Evolutionary conservation across 2,329 filamentous ascomycete genomes (phyloP), one percentile per base, ranked within the genome.

Genomic region (Colletotrichum destructivum): DNA sequence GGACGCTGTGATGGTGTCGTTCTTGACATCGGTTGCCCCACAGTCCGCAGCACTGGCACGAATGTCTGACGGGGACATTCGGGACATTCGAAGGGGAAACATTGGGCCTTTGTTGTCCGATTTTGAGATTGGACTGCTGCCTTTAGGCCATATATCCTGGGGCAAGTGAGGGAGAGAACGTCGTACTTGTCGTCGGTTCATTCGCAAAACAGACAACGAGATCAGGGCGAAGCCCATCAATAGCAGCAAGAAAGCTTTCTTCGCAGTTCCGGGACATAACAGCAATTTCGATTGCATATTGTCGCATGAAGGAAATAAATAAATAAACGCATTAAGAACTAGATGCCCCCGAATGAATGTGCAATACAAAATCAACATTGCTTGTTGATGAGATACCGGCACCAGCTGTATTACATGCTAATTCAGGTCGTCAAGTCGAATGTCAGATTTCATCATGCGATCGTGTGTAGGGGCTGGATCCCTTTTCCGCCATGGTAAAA

Each of bases 1-100:
- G n/a, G n/a, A n/a, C n/a, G n/a, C n/a, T n/a, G n/a, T n/a, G n/a
- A n/a, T n/a, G n/a, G n/a, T n/a, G n/a, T n/a, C n/a, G n/a, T n/a
- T n/a, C n/a, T n/a, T n/a, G n/a, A n/a, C n/a, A n/a, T n/a, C n/a
- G n/a, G n/a, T n/a, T n/a, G 13, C 42, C 13, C 21, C 13, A n/a
- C 21, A 60, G 57, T 60, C 57, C 42, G 57, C 12, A 47, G 26
- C 18, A 47, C 15, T 60, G 42, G 57, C 57, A 47, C 42, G 23
- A 47, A 60, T 60, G 57, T 60, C 57, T 47, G 15, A 47, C 42
- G 9, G 57, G 13, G 57, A 60, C 57, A 47, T 60, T 23, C 11
- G 16, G 4, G 42, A 35, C 42, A 60, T 60, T 47, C 42, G 42
- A 60, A 60, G 26, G 42, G 57, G 57, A 31, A 60, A 60, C 23